Conservation (phyloP, 2,329 filamentous ascomycete genomes). For the Alternaria triticimaculans region DNA sequence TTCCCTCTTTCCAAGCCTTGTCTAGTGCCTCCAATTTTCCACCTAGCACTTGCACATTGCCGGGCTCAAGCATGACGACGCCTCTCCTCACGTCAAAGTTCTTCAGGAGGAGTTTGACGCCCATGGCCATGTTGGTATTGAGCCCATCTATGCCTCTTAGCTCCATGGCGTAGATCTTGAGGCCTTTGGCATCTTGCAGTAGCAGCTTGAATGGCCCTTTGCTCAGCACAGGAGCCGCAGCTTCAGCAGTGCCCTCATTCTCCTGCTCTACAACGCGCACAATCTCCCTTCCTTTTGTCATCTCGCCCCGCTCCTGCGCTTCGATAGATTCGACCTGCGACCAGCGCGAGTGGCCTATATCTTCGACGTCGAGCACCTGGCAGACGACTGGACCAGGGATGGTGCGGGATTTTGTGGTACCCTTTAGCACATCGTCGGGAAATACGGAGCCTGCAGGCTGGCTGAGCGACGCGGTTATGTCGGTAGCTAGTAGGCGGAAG, state of each 20-base stretch:
- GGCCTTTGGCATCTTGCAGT: conserved; percentile 75
- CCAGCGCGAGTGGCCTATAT: conserved; percentile 81
- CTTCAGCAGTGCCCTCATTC: conserved; percentile 47
- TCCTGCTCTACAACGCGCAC: conserved; percentile 70
- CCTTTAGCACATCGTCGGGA: conserved; percentile 64
- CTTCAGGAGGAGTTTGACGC: conserved; percentile 78
- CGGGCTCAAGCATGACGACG: conserved; percentile 76
- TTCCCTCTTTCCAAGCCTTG: conserved; percentile 74
- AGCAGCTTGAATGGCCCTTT: conserved; percentile 79
- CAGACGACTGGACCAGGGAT: conserved; percentile 71
- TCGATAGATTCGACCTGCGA: conserved; percentile 86
- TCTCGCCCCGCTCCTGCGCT: conserved; percentile 74
- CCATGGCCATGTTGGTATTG: conserved; percentile 73
- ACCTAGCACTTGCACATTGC: conserved; percentile 74
- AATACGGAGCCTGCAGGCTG: conserved; percentile 56
- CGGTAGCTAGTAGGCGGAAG: conserved; percentile 78
- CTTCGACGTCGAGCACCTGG: conserved; percentile 86
- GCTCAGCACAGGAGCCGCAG: conserved; percentile 35
- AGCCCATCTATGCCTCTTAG: conserved; percentile 70
- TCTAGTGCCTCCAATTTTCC: conserved; percentile 86
- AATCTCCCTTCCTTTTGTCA: conserved; percentile 78
- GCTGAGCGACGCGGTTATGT: conserved; percentile 70
- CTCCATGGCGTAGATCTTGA: conserved; percentile 76
- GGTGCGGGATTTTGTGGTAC: conserved; percentile 61
- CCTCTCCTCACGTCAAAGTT: conserved; percentile 74